Base-by-base conservation (phyloP, 176 grass and related monocot genomes). In the Oryza meridionalis region DNA sequence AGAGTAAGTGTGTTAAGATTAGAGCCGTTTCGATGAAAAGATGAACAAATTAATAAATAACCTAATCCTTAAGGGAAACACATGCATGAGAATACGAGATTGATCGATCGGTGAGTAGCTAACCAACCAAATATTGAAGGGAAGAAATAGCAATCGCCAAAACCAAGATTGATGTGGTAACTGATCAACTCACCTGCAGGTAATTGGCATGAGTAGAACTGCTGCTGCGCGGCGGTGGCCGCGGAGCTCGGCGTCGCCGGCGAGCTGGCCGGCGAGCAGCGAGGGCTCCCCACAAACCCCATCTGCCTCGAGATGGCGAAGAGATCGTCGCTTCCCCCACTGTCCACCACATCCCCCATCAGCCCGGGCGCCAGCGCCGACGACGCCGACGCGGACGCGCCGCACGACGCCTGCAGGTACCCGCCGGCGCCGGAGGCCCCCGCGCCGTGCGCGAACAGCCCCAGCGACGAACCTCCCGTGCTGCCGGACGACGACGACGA, bases 231-330 rank as follows among this genome's bases (percentile, higher is more conserved):
- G 69, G 80, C 53, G 26, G 69, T 51, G 84, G 53, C 84, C 47
- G 84, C 43, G 10, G 75, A 69, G 88, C 63, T 78, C 51, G 84
- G 76, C 29, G 53, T 51, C 68, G 65, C n/a, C 12, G 75, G 86
- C 15, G 87, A 53, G 13, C 29, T 31, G 29, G 50, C 16, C 50
- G 16, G 77, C 27, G 88, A 63, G n/a, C 79, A 62, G 68, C 43
- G 37, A 21, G 87, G 29, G 77, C 67, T 87, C 24, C 84, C 92
- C 67, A 45, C 43, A 50, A 88, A 93, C 7, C 88, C 87, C 93
- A 98, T 93, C 84, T 95, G 95, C 25, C 92, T 82, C 7, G 95
- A 95, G 88, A 98, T 98, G 22, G 96, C 87, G 82, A 98, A 98
- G 44, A 98, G 89, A 85, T 98, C 96, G 67, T 95, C 96, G 73